A percentile compares a stretch with the other conserved stretches of the same genome.
phyloP scores from a whole-genome alignment of 129 eudicot genomes.

The Deinandra increscens region DNA sequence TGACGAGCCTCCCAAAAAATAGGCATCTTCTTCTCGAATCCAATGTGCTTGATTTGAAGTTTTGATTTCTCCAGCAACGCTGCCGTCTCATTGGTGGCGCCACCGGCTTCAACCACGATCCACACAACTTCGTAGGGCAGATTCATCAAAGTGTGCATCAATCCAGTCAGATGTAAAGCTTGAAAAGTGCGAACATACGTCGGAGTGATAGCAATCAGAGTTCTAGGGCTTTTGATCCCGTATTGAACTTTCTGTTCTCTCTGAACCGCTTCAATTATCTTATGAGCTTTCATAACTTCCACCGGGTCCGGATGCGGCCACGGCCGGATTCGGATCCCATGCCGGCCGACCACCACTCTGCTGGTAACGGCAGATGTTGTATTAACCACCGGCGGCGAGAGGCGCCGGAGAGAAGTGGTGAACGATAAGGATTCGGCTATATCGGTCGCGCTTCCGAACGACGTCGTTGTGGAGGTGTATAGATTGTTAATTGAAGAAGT shows the following conservation, averaged over 20 bases:
- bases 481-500: constrained; percentile 39
- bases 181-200: constrained; percentile 94
- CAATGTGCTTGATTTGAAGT: constrained; percentile 53
- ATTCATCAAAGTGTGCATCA: constrained; percentile 93
- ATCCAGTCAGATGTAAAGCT: constrained; percentile 79
- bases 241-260: constrained; percentile 76
- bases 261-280: constrained; percentile 83
- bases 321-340: constrained; percentile 86
- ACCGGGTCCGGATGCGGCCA: constrained; percentile 97
- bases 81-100: constrained; percentile 74
- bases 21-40: constrained; percentile 70
- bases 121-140: constrained; percentile 73
- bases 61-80: constrained; percentile 62
- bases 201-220: constrained; percentile 77
- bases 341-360: constrained; percentile 93
- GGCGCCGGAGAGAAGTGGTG: constrained; percentile 26
- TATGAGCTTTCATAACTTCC: constrained; percentile 87
- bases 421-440: constrained; percentile 37
- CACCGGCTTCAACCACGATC: constrained; percentile 97
- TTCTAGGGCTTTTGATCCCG: constrained; percentile 72
- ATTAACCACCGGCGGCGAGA: constrained; percentile 24
- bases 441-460: constrained; percentile 38
- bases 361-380: constrained; percentile 34
- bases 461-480: constrained; percentile 34
- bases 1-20: constrained; percentile 80